A percentile compares a stretch with the other conserved stretches of the same genome.
These are phyloP conservation scores for Ustilago hordei DNA, from an alignment of 1,284 basidiomycete species.

Conservation along the genomic window DNA sequence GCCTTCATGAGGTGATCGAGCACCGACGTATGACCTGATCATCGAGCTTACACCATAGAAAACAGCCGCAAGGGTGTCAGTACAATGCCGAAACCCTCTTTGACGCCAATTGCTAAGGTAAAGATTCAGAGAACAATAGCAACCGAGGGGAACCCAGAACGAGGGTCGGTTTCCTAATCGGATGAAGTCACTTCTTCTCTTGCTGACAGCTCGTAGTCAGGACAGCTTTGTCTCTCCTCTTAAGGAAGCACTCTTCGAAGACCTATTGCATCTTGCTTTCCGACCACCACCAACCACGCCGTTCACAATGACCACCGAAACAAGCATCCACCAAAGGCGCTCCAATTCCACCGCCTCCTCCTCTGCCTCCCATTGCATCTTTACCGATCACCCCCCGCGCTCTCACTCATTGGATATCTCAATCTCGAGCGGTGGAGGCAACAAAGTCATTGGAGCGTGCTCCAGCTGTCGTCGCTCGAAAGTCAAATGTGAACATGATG, in stretches of 20 bases:
- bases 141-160: background rate
- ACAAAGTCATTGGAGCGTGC: constrained; percentile 25
- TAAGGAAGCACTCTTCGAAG: background rate
- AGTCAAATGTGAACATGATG: constrained; percentile 38
- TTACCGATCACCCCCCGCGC: background rate
- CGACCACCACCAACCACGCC: background rate
- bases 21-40: too few species aligned
- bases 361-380: background rate
- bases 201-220: background rate
- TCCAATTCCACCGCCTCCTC: constrained; percentile 14
- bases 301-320: constrained; percentile 15
- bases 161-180: background rate
- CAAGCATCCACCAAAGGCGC: background rate
- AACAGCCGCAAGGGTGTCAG: too few species aligned
- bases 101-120: too few species aligned
- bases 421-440: background rate
- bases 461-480: constrained; percentile 38
- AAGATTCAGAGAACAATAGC: background rate
- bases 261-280: background rate
- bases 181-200: background rate
- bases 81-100: too few species aligned
- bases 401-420: constrained; percentile 2
- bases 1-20: background rate
- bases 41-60: too few species aligned
- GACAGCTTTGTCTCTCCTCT: too few species aligned